phyloP scores from a whole-genome alignment of 2,329 filamentous ascomycete species.

The Cytospora schulzeri region DNA sequence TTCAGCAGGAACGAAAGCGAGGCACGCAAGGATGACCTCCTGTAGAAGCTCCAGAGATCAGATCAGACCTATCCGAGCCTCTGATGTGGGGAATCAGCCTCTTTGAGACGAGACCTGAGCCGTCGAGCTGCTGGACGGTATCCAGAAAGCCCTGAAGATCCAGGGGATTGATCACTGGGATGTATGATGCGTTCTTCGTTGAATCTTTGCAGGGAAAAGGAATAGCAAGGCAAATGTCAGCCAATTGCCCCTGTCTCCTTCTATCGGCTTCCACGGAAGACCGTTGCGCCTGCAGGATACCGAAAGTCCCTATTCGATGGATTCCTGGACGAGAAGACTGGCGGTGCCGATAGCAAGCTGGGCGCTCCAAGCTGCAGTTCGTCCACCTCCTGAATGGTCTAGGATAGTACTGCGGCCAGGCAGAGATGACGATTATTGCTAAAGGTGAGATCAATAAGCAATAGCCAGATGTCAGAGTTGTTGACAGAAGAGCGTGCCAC shows the following conservation, averaged over 20 bases:
- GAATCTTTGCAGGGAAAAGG: neutral
- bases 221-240: conserved; percentile 15
- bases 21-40: conserved; percentile 17
- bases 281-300: conserved; percentile 10
- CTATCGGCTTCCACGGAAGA: conserved; percentile 22
- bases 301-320: conserved; percentile 1
- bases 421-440: neutral
- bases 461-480: neutral
- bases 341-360: conserved; percentile 10
- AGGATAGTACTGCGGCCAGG: neutral
- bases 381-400: conserved; percentile 12
- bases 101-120: conserved; percentile 8
- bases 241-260: conserved; percentile 20
- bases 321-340: neutral
- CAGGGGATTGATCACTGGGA: conserved; percentile 5
- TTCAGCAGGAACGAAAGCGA: conserved; percentile 13
- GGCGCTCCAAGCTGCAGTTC: conserved; percentile 9
- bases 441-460: conserved; percentile 3
- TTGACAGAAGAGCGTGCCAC: neutral
- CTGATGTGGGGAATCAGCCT: conserved; percentile 9
- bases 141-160: conserved; percentile 3
- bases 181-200: neutral
- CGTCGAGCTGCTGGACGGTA: conserved; percentile 4
- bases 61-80: conserved; percentile 1
- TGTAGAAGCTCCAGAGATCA: conserved; percentile 17